Evolutionary conservation across 2,329 filamentous ascomycete genomes (phyloP).

Genomic region (Teratosphaeria viscida): DNA sequence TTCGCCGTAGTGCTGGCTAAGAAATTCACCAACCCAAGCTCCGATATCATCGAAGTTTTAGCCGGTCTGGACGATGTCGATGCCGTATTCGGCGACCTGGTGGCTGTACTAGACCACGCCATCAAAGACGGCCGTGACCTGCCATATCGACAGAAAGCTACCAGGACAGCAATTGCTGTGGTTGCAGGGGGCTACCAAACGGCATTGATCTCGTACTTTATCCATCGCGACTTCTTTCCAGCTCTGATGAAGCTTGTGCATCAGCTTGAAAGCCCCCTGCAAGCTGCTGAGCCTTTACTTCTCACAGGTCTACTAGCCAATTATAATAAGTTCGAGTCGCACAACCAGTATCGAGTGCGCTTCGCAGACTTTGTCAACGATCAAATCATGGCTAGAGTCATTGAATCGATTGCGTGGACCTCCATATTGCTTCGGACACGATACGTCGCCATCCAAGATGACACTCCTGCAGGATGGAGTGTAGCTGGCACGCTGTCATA

Average conservation of each 20-base stretch:
- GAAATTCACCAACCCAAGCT: slow-evolving; percentile 88
- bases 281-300: slow-evolving; percentile 60
- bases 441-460: slow-evolving; percentile 81
- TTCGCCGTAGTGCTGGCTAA: slow-evolving; percentile 73
- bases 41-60: slow-evolving; percentile 83
- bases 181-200: slow-evolving; percentile 94
- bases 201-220: slow-evolving; percentile 86
- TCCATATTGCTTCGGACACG: slow-evolving; percentile 58
- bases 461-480: slow-evolving; percentile 82
- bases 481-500: slow-evolving; percentile 70
- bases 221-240: slow-evolving; percentile 87
- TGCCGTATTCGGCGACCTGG: slow-evolving; percentile 76
- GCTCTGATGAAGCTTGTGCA: slow-evolving; percentile 61
- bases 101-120: slow-evolving; percentile 67
- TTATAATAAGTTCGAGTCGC: slow-evolving; percentile 99
- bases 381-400: slow-evolving; percentile 69
- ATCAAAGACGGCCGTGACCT: slow-evolving; percentile 67
- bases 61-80: slow-evolving; percentile 86
- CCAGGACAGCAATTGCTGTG: slow-evolving; percentile 71
- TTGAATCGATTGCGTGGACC: slow-evolving; percentile 62
- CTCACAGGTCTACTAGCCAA: slow-evolving; percentile 82
- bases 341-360: slow-evolving; percentile 87
- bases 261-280: slow-evolving; percentile 56
- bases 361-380: slow-evolving; percentile 96
- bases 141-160: slow-evolving; percentile 65